Conservation (phyloP, 169 alveolate genomes). For the Pseudocohnilembus persalinus region DNA sequence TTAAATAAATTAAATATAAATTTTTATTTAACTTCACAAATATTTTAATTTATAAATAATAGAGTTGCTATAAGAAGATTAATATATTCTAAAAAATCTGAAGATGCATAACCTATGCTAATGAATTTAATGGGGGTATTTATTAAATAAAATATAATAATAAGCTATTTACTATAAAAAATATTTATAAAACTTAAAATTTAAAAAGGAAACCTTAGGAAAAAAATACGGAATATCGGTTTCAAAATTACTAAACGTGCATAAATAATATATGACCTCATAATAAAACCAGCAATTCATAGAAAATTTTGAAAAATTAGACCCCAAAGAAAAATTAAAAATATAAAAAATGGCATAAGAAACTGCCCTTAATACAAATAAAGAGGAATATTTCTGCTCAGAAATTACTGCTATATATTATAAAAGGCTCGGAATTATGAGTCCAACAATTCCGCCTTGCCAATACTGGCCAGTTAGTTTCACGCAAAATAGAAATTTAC, state of each 20-base stretch:
- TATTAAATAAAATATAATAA: too few species aligned
- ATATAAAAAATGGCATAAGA: too few species aligned
- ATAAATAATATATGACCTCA: too few species aligned
- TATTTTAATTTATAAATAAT: too few species aligned
- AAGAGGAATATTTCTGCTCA: not conserved
- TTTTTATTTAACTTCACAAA: too few species aligned
- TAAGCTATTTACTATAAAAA: too few species aligned
- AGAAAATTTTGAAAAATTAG: not conserved
- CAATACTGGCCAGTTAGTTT: not conserved
- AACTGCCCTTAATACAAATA: not conserved
- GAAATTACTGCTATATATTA: not conserved
- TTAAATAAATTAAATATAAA: too few species aligned
- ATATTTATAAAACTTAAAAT: too few species aligned
- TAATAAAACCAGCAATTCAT: not conserved
- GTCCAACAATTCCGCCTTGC: not conserved
- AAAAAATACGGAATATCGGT: not conserved
- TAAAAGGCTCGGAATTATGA: not conserved
- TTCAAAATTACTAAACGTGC: not conserved
- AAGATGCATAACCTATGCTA: not conserved
- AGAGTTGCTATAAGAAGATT: not conserved
- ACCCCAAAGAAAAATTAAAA: not conserved
- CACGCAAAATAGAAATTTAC: not conserved
- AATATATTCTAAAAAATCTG: too few species aligned
- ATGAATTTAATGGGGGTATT: not conserved
- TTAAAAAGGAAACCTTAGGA: not conserved